Evolutionary conservation across 2,329 filamentous ascomycete genomes (phyloP).

Genomic region (Arthrobotrys pseudoclavata): DNA sequence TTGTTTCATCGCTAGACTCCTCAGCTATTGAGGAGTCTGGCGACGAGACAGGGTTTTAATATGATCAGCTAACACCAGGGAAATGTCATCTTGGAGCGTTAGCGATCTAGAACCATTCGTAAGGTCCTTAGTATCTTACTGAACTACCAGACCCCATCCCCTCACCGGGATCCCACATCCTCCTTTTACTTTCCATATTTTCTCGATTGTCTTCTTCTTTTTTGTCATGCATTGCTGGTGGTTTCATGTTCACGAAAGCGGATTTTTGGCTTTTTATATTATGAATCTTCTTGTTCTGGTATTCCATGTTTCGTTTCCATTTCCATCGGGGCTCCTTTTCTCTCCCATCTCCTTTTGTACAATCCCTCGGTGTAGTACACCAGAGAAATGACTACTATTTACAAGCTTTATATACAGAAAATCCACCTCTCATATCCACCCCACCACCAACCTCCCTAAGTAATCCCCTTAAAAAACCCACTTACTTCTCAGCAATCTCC

Average conservation of each 20-base stretch:
- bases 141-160: background rate
- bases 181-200: background rate
- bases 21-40: too few relatives aligned
- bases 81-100: background rate
- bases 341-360: background rate
- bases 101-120: too few relatives aligned
- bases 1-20: too few relatives aligned
- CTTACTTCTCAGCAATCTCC: constrained; percentile 65
- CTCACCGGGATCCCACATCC: constrained; percentile 11
- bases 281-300: background rate
- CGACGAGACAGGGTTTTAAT: too few relatives aligned
- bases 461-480: too few relatives aligned
- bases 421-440: too few relatives aligned
- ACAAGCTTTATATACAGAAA: too few relatives aligned
- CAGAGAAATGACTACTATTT: too few relatives aligned
- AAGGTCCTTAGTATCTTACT: background rate
- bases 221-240: constrained; percentile 39
- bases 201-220: background rate
- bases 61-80: background rate
- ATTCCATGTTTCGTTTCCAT: too few relatives aligned
- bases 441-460: too few relatives aligned
- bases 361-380: too few relatives aligned
- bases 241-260: constrained; percentile 52
- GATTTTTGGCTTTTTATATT: constrained; percentile 20
- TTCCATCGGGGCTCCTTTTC: background rate